Percentiles rank a stretch among this genome's conserved stretches.
Evolutionary conservation across 2,329 filamentous ascomycete species (phyloP).

Genomic region (Neofusicoccum kwambonambiense): DNA sequence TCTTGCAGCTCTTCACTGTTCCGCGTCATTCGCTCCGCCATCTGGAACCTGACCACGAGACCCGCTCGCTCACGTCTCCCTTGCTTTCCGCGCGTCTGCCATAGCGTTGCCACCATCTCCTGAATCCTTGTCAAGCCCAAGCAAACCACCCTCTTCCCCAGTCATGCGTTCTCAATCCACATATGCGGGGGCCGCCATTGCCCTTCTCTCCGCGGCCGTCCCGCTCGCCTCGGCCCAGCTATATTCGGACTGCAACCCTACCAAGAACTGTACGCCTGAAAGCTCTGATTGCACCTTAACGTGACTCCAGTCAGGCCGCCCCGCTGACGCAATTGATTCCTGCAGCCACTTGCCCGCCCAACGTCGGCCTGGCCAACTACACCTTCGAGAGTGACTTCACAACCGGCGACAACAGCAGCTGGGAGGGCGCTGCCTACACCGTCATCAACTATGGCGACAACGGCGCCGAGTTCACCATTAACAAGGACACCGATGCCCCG

Average conservation of each 20-base stretch:
- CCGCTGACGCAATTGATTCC: neutral
- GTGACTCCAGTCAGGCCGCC: neutral
- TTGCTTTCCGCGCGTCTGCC: neutral
- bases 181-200: conserved; percentile 1
- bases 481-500: conserved; percentile 66
- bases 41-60: conserved; percentile 2
- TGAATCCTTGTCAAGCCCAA: conserved; percentile 9
- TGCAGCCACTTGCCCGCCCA: conserved; percentile 41
- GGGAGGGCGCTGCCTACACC: conserved; percentile 63
- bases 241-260: conserved; percentile 70
- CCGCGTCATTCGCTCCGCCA: neutral
- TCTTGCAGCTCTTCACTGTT: neutral
- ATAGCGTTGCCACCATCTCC: neutral
- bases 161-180: conserved; percentile 6
- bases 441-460: conserved; percentile 56
- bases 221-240: conserved; percentile 59
- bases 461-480: conserved; percentile 69
- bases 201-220: conserved; percentile 1
- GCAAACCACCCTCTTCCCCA: neutral
- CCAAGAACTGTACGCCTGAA: conserved; percentile 57
- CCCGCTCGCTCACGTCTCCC: conserved; percentile 13
- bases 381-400: conserved; percentile 47
- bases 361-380: conserved; percentile 46
- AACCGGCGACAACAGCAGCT: conserved; percentile 49
- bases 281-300: neutral